A percentile compares a stretch with the other conserved stretches of the same genome.
Conservation (phyloP, 768 basidiomycete genomes). For the Pulveroboletus sp. region DNA sequence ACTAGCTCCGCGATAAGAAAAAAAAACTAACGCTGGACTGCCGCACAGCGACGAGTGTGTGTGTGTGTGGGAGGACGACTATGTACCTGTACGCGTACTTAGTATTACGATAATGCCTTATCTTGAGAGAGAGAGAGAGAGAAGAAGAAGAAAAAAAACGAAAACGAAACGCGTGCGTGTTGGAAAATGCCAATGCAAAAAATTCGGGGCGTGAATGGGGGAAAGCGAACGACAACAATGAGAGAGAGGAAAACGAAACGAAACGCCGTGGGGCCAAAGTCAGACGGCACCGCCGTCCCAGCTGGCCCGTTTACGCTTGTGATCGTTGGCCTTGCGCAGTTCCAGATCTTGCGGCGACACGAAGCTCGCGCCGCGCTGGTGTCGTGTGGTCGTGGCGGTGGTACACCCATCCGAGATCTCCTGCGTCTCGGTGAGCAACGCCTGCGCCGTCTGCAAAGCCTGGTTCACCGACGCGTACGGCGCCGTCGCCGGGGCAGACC, state of each 20-base stretch:
- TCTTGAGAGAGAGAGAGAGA: too few relatives aligned
- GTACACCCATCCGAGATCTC: conserved; percentile 7
- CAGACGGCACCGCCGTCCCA: conserved; percentile 47
- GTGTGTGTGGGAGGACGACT: too few relatives aligned
- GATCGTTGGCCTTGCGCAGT: conserved; percentile 44
- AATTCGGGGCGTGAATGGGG: too few relatives aligned
- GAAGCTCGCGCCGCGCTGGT: conserved; percentile 51
- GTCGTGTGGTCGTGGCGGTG: conserved; percentile 11
- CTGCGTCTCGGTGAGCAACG: conserved; percentile 20
- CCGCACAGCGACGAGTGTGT: too few relatives aligned
- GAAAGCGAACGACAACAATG: too few relatives aligned
- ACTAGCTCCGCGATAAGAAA: too few relatives aligned
- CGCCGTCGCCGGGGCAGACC: conserved; percentile 24
- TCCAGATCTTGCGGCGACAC: conserved; percentile 52
- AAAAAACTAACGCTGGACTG: too few relatives aligned
- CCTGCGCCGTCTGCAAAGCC: conserved; percentile 34
- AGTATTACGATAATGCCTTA: too few relatives aligned
- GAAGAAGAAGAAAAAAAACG: not conserved
- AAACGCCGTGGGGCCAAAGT: too few relatives aligned
- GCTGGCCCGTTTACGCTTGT: conserved; percentile 55
- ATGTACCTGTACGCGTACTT: too few relatives aligned
- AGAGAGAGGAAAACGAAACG: too few relatives aligned
- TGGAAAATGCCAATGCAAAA: too few relatives aligned
- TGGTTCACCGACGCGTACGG: conserved; percentile 28
- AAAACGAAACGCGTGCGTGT: not conserved